Evolutionary conservation across 75 land plant genomes (phyloP).

Genomic region (Sequoia sempervirens): DNA sequence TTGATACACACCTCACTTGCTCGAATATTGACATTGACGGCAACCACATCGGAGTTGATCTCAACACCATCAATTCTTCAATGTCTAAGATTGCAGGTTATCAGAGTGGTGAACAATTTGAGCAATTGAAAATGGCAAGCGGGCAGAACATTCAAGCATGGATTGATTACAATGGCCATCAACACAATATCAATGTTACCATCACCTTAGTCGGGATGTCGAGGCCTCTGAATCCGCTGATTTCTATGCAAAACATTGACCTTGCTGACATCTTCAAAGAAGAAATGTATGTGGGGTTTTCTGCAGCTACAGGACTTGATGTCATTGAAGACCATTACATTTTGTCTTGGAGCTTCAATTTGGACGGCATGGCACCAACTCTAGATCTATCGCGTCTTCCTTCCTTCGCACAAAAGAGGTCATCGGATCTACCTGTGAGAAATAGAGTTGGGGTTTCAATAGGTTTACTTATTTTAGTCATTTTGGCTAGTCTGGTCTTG

Average conservation of each 20-base stretch:
- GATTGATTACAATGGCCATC: too few species aligned
- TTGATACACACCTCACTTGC: conserved; percentile 30
- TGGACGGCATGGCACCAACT: conserved; percentile 21
- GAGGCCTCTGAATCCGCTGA: too few species aligned
- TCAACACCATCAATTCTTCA: not conserved
- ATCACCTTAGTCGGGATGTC: too few species aligned
- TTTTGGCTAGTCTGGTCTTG: not conserved
- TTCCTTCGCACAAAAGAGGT: conserved; percentile 10
- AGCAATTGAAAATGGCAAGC: not conserved
- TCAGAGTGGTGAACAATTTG: not conserved
- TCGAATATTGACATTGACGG: conserved; percentile 28
- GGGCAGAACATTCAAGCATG: not conserved
- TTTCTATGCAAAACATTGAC: not conserved
- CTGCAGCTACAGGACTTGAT: too few species aligned
- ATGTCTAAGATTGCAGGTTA: not conserved
- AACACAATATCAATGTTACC: too few species aligned
- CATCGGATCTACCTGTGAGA: not conserved
- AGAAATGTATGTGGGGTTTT: conserved; percentile 24
- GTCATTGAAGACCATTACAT: too few species aligned
- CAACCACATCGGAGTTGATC: conserved; percentile 43
- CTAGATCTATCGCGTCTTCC: conserved; percentile 27
- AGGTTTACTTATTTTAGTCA: not conserved
- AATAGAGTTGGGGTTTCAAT: not conserved
- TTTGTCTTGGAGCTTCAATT: too few species aligned
- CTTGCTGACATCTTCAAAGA: conserved; percentile 11